phyloP scores from a whole-genome alignment of 306 rosid species.

The Cicer judaicum region DNA sequence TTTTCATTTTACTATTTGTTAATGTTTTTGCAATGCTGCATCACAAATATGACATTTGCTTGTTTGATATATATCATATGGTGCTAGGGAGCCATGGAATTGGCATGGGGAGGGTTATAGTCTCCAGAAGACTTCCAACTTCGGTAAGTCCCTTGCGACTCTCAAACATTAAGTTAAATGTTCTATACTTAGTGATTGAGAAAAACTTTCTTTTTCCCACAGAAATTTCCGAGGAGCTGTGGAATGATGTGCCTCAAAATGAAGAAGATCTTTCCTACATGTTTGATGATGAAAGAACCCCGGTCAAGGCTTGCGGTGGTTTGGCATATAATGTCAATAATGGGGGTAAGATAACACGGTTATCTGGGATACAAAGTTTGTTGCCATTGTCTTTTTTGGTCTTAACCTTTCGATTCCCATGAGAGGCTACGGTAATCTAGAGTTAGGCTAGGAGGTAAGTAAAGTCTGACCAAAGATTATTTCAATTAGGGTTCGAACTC shows the following conservation, averaged over 20 bases:
- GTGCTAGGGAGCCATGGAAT: slow-evolving; percentile 62
- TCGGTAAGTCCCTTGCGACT: slow-evolving; percentile 52
- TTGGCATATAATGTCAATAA: slow-evolving; percentile 65
- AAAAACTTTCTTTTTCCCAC: slow-evolving; percentile 31
- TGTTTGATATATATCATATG: slow-evolving; percentile 34
- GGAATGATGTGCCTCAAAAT: slow-evolving; percentile 79
- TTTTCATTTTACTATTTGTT: slow-evolving; percentile 19
- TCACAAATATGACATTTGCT: slow-evolving; percentile 18
- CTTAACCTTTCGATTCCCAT: neutral
- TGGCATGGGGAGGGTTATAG: slow-evolving; percentile 58
- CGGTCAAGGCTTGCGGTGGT: slow-evolving; percentile 88
- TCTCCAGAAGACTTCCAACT: slow-evolving; percentile 56
- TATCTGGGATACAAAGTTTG: slow-evolving; percentile 16
- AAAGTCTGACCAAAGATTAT: too few relatives aligned
- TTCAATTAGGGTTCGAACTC: too few relatives aligned
- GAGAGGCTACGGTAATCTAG: too few relatives aligned
- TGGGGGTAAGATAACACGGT: slow-evolving; percentile 53
- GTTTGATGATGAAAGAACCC: slow-evolving; percentile 89
- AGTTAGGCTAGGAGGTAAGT: too few relatives aligned
- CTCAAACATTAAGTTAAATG: neutral
- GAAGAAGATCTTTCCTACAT: slow-evolving; percentile 76
- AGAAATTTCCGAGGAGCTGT: slow-evolving; percentile 67
- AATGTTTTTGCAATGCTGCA: slow-evolving; percentile 34
- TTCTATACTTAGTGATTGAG: slow-evolving; percentile 33
- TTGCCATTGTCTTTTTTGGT: slow-evolving; percentile 24